phyloP scores from a whole-genome alignment of 441 rosid genomes.

The Croton setiger region DNA sequence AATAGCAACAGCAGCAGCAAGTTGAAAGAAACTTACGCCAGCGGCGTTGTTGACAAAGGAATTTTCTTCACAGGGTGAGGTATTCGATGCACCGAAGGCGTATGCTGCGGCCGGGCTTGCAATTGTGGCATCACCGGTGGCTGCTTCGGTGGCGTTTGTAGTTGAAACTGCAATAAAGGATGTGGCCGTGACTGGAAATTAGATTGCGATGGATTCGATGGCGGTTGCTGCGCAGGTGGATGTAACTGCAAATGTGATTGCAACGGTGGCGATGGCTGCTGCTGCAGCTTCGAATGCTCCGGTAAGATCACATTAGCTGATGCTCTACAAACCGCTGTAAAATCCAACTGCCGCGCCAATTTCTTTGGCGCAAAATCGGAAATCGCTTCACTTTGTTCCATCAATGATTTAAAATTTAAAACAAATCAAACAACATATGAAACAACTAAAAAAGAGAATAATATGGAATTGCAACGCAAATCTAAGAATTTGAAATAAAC shows the following conservation, averaged over 20 bases:
- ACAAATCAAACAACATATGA: background rate
- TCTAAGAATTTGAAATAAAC: background rate
- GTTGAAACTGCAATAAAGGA: background rate
- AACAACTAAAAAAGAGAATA: background rate
- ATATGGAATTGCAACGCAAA: background rate
- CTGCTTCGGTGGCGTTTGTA: constrained; percentile 8
- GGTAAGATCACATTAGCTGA: constrained; percentile 16
- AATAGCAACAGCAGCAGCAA: background rate
- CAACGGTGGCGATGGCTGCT: constrained; percentile 2
- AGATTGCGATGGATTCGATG: background rate
- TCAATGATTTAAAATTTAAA: background rate
- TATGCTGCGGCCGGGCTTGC: constrained; percentile 24
- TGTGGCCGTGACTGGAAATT: background rate
- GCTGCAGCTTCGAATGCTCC: constrained; percentile 3
- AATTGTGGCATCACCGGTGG: constrained; percentile 17
- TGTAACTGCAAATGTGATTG: constrained; percentile 7
- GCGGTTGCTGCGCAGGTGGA: constrained; percentile 7
- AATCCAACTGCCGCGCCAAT: constrained; percentile 81
- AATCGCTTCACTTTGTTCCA: constrained; percentile 27
- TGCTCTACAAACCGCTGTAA: constrained; percentile 31
- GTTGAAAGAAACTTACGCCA: constrained; percentile 23
- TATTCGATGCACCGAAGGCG: constrained; percentile 21
- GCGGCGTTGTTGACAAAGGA: constrained; percentile 27
- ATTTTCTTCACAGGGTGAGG: constrained; percentile 45
- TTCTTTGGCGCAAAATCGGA: constrained; percentile 60